Percentiles rank a stretch among this genome's conserved stretches.
phyloP scores from a whole-genome alignment of 2,329 filamentous ascomycete species.

The Lachnellula hyalina region DNA sequence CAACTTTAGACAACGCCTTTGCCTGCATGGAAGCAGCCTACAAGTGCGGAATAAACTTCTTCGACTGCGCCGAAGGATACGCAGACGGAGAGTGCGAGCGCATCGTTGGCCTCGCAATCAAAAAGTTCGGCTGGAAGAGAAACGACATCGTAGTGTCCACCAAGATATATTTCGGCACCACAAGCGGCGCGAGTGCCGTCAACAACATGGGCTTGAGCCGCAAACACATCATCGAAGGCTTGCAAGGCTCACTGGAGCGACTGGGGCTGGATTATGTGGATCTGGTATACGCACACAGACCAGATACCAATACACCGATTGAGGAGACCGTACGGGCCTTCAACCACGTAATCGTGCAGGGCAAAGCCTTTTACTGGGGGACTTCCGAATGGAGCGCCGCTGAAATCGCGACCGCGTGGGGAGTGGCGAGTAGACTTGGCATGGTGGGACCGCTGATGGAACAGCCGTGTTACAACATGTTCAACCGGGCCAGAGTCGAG shows the following conservation, averaged over 20 bases:
- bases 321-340: conserved; percentile 67
- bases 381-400: conserved; percentile 63
- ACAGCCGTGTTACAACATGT: conserved; percentile 63
- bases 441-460: conserved; percentile 56
- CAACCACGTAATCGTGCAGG: conserved; percentile 62
- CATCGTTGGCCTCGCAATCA: conserved; percentile 51
- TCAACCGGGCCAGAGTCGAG: conserved; percentile 58
- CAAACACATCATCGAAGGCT: conserved; percentile 57
- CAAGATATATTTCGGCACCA: conserved; percentile 34
- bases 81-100: conserved; percentile 47
- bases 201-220: conserved; percentile 54
- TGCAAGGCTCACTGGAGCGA: conserved; percentile 46
- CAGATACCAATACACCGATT: conserved; percentile 63
- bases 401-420: conserved; percentile 59
- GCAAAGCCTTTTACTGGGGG: conserved; percentile 67
- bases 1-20: conserved; percentile 47
- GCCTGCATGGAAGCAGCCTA: conserved; percentile 57
- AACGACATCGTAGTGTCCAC: conserved; percentile 54
- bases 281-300: conserved; percentile 63
- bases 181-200: conserved; percentile 32
- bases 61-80: conserved; percentile 53
- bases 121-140: conserved; percentile 51
- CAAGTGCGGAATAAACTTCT: conserved; percentile 52
- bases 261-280: conserved; percentile 54
- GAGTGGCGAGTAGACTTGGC: conserved; percentile 53